These are phyloP conservation scores for Candida pini DNA, from an alignment of 805 yeast species.

Conservation along the genomic window DNA sequence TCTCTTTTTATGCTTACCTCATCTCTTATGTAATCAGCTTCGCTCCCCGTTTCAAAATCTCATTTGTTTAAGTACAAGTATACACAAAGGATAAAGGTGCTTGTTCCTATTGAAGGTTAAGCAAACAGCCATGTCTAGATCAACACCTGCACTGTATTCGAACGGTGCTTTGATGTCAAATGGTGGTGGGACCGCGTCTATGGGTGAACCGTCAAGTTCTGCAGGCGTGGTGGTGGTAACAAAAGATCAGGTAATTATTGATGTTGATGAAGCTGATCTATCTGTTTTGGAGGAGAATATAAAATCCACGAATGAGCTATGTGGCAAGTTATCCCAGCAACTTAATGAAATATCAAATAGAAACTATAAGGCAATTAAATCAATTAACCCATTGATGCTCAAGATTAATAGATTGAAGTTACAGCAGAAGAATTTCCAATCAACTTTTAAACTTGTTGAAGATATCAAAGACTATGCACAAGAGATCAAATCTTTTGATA, in stretches of 20 bases:
- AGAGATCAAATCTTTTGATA: constrained; percentile 28
- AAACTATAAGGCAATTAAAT: constrained; percentile 50
- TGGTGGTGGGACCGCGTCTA: too few species aligned
- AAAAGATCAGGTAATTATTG: constrained; percentile 33
- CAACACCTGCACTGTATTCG: too few species aligned
- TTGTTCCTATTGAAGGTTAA: too few species aligned
- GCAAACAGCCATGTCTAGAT: too few species aligned
- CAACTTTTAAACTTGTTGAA: constrained; percentile 42
- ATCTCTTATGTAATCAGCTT: too few species aligned
- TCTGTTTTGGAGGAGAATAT: constrained; percentile 76
- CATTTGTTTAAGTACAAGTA: too few species aligned
- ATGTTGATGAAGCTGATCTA: constrained; percentile 76
- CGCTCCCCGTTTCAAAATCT: too few species aligned
- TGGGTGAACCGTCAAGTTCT: too few species aligned
- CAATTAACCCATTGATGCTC: constrained; percentile 67
- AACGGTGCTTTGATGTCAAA: too few species aligned
- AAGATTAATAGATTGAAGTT: constrained; percentile 53
- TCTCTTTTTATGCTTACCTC: too few species aligned
- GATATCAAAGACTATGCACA: constrained; percentile 44
- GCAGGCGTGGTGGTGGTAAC: not conserved
- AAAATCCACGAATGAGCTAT: constrained; percentile 48
- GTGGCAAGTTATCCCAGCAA: constrained; percentile 49
- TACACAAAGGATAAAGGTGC: too few species aligned
- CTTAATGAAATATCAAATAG: constrained; percentile 47
- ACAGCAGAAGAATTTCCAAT: constrained; percentile 52